phyloP scores from a whole-genome alignment of 2,329 filamentous ascomycete genomes.

The Rhinocladiella similis region DNA sequence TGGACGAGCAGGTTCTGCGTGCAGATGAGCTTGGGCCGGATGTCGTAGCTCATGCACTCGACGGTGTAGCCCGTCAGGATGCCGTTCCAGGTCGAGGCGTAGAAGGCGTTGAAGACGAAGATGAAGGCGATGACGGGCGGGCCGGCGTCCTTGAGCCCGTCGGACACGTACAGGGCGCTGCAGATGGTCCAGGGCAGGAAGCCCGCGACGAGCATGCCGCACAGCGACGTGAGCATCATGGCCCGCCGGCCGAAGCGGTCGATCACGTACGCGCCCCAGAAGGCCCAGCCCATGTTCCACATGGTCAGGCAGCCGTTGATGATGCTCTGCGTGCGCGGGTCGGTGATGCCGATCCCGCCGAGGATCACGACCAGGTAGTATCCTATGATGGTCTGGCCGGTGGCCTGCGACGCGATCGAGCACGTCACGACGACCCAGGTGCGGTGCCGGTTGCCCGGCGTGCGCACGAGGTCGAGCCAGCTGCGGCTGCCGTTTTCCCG shows the following conservation, averaged over 20 bases:
- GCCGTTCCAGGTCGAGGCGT: constrained; percentile 13
- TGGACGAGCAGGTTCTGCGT: constrained; percentile 15
- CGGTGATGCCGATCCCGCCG: constrained; percentile 38
- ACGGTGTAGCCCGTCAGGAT: constrained; percentile 14
- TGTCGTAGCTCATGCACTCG: constrained; percentile 17
- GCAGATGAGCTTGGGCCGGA: constrained; percentile 16
- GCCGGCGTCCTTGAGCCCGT: constrained; percentile 12
- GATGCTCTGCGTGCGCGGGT: constrained; percentile 36
- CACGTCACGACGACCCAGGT: constrained; percentile 10
- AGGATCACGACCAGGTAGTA: constrained; percentile 40
- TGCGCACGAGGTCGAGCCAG: constrained; percentile 15
- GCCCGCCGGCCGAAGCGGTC: constrained; percentile 16
- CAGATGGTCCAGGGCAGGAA: constrained; percentile 16
- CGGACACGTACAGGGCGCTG: constrained; percentile 9
- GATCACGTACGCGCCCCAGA: constrained; percentile 15
- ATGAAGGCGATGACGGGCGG: constrained; percentile 15
- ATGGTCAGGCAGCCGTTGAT: constrained; percentile 38
- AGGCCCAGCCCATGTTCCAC: constrained; percentile 18
- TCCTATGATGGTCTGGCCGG: constrained; percentile 36
- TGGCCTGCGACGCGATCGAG: constrained; percentile 8
- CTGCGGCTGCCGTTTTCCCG: constrained; percentile 15
- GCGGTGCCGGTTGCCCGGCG: constrained; percentile 12
- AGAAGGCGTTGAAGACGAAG: constrained; percentile 16
- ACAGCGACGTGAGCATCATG: constrained; percentile 12
- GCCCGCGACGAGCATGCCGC: constrained; percentile 10